phyloP scores from a whole-genome alignment of 345 rosid species.

The Gossypium australe region DNA sequence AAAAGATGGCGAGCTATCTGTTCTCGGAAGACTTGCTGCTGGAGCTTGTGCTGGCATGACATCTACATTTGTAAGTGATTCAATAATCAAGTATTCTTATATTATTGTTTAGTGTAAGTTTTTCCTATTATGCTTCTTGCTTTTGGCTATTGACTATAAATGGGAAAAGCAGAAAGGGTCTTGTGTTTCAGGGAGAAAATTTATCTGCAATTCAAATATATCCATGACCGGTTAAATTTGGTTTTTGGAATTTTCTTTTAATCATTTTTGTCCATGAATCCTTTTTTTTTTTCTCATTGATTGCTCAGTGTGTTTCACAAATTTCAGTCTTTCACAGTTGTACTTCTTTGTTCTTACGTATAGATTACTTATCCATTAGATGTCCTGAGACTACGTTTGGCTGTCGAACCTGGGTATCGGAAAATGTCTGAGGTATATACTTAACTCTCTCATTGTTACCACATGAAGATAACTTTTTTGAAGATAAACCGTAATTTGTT shows the following conservation, averaged over 20 bases:
- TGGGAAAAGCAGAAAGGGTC: neutral
- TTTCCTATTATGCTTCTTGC: neutral
- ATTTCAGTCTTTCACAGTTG: neutral
- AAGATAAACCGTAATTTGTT: slow-evolving; percentile 9
- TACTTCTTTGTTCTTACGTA: slow-evolving; percentile 12
- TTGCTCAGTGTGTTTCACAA: neutral
- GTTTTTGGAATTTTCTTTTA: neutral
- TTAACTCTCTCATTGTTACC: slow-evolving; percentile 3
- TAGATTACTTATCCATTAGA: slow-evolving; percentile 93
- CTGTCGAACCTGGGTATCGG: slow-evolving; percentile 82
- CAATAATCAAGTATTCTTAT: slow-evolving; percentile 4
- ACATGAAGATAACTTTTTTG: slow-evolving; percentile 5
- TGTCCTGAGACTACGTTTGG: slow-evolving; percentile 85
- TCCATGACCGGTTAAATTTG: neutral
- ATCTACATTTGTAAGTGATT: slow-evolving; percentile 73
- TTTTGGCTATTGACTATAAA: neutral
- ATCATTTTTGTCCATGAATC: neutral
- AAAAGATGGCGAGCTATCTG: slow-evolving; percentile 71
- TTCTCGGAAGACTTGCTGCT: slow-evolving; percentile 84
- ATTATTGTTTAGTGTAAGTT: neutral
- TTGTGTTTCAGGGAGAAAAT: neutral
- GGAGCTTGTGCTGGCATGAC: slow-evolving; percentile 99
- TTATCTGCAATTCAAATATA: neutral
- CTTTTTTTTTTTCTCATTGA: neutral
- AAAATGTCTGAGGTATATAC: slow-evolving; percentile 79